Percentiles rank a stretch among this genome's conserved stretches.
phyloP scores from a whole-genome alignment of 768 basidiomycete genomes.

The Amanita rimosa region DNA sequence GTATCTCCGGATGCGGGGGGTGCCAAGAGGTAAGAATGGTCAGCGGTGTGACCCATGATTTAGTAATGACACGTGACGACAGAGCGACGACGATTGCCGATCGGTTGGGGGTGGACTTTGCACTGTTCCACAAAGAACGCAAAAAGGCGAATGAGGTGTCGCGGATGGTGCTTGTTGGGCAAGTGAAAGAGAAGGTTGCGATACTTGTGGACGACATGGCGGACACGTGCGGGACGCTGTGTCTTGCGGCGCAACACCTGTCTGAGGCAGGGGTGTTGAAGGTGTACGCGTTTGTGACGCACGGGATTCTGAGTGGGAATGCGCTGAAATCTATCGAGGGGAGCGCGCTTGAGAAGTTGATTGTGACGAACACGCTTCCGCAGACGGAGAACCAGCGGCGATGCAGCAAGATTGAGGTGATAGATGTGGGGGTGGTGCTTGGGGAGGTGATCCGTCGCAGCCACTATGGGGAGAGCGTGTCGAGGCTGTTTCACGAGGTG shows the following conservation, averaged over 20 bases:
- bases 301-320: conserved; percentile 89
- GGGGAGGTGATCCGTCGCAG: conserved; percentile 94
- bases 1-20: conserved; percentile 98
- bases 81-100: conserved; percentile 98
- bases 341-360: conserved; percentile 81
- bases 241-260: conserved; percentile 82
- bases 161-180: conserved; percentile 91
- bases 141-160: conserved; percentile 94
- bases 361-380: conserved; percentile 97
- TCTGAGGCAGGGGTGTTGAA: conserved; percentile 79
- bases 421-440: conserved; percentile 90
- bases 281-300: conserved; percentile 90
- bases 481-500: conserved; percentile 82
- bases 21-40: conserved; percentile 70
- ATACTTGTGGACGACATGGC: conserved; percentile 99
- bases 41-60: conserved; percentile 1
- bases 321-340: conserved; percentile 65
- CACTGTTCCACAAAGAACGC: conserved; percentile 98
- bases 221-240: conserved; percentile 91
- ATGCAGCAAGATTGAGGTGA: conserved; percentile 80
- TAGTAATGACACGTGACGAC: conserved; percentile 2
- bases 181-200: conserved; percentile 85
- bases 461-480: conserved; percentile 94
- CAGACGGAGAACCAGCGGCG: conserved; percentile 64
- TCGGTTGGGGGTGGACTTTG: conserved; percentile 92